Percentiles rank a stretch among this genome's conserved stretches.
phyloP scores from a whole-genome alignment of 805 yeast species.

The Scheffersomyces ergatensis region DNA sequence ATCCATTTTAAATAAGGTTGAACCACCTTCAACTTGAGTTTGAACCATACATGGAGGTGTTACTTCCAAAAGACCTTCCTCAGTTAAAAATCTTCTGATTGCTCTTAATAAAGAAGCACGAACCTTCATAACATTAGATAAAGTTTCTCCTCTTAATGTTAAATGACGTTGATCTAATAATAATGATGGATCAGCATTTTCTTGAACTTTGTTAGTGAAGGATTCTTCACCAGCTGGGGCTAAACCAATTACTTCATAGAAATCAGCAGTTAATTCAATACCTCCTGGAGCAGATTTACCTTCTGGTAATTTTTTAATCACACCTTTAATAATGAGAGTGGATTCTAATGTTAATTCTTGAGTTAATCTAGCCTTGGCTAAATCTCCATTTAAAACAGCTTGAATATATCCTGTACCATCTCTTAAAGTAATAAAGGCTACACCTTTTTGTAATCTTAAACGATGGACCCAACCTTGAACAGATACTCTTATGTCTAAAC shows the following conservation, averaged over 20 bases:
- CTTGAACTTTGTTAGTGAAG: slow-evolving; percentile 90
- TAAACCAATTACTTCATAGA: slow-evolving; percentile 81
- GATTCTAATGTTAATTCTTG: slow-evolving; percentile 84
- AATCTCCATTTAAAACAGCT: slow-evolving; percentile 82
- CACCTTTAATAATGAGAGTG: slow-evolving; percentile 78
- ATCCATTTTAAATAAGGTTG: slow-evolving; percentile 87
- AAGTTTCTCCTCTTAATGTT: slow-evolving; percentile 93
- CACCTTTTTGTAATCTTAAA: slow-evolving; percentile 87
- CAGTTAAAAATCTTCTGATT: slow-evolving; percentile 72
- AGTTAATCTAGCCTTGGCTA: slow-evolving; percentile 88
- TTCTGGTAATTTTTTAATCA: slow-evolving; percentile 80
- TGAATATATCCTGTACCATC: slow-evolving; percentile 94
- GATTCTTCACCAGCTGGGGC: slow-evolving; percentile 98
- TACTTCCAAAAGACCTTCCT: slow-evolving; percentile 80
- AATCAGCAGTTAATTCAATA: slow-evolving; percentile 89
- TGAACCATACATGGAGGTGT: slow-evolving; percentile 99
- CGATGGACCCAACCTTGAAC: slow-evolving; percentile 97
- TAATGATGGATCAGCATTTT: slow-evolving; percentile 89
- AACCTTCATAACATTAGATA: slow-evolving; percentile 90
- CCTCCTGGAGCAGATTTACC: slow-evolving; percentile 98
- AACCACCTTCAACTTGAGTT: slow-evolving; percentile 99
- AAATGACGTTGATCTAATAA: slow-evolving; percentile 94
- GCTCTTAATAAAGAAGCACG: slow-evolving; percentile 76
- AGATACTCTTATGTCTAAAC: slow-evolving; percentile 67
- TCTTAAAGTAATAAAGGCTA: slow-evolving; percentile 86